Percentiles rank a stretch among this genome's conserved stretches.
Evolutionary conservation across 208 protist species (phyloP).

Genomic region (Spongospora subterranea): DNA sequence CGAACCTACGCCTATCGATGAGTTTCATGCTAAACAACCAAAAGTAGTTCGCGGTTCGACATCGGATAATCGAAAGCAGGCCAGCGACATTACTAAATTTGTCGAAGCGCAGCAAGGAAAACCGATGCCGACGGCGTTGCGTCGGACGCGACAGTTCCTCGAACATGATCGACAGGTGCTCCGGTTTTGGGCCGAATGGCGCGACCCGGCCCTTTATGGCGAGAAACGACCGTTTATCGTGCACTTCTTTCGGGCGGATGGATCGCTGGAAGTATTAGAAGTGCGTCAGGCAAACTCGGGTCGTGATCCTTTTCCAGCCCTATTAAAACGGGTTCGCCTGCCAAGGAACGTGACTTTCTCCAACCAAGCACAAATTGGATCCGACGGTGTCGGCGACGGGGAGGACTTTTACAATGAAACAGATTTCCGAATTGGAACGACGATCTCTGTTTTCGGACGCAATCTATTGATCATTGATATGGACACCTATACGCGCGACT

Average conservation of each 20-base stretch:
- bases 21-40: slow-evolving; percentile 31
- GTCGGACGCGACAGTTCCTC: slow-evolving; percentile 75
- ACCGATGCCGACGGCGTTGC: slow-evolving; percentile 60
- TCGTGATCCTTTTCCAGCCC: slow-evolving; percentile 87
- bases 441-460: slow-evolving; percentile 54
- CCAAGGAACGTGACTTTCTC: slow-evolving; percentile 79
- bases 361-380: slow-evolving; percentile 60
- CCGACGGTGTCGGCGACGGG: slow-evolving; percentile 31
- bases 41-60: background rate
- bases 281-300: slow-evolving; percentile 85
- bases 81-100: slow-evolving; percentile 54
- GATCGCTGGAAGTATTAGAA: slow-evolving; percentile 89
- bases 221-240: slow-evolving; percentile 86
- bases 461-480: background rate
- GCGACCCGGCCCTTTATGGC: slow-evolving; percentile 84
- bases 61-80: slow-evolving; percentile 27
- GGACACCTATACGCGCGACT: slow-evolving; percentile 16
- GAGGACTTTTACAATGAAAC: slow-evolving; percentile 56
- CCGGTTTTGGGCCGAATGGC: slow-evolving; percentile 91
- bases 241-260: slow-evolving; percentile 92
- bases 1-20: slow-evolving; percentile 80
- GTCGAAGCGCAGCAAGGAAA: slow-evolving; percentile 70
- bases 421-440: slow-evolving; percentile 62
- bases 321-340: slow-evolving; percentile 84
- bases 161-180: slow-evolving; percentile 87